Evolutionary conservation across 2,329 filamentous ascomycete genomes (phyloP), one percentile per base, ranked within the genome.

Genomic region (Metarhizium brunneum): DNA sequence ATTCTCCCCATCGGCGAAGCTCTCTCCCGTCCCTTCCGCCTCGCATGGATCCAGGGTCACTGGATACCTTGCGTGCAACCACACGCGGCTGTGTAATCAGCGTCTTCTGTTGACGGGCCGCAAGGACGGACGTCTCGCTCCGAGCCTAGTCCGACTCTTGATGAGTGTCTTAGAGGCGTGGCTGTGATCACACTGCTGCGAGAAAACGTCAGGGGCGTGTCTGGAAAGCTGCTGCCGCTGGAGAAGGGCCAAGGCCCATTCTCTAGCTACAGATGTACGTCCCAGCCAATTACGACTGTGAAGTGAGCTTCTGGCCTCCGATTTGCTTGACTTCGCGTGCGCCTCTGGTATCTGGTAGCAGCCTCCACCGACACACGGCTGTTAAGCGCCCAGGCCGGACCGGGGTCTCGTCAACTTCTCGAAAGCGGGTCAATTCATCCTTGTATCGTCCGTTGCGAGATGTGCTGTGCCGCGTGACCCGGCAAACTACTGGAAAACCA

Each of bases 321-420:
- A 79, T 79, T 79, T 20, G 25, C 25, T 13, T 18, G 38, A 42
- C 32, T 8, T 49, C 20, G 47, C 43, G 20, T 42, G 47, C 36
- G 14, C 47, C 47, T 20, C 8, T 40, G 30, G 16, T 45, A 20
- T 20, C 8, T 40, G 30, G 16, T 45, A 20, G 36, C 54, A 48
- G 40, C 47, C 47, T 70, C 77, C 76, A 79, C 68, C 73, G 69
- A 70, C 47, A 70, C 47, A 36, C 25, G 45, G 25, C 25, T 14
- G 69, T 76, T 81, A 81, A 73, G 78, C 79, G 78, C 78, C 77
- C 62, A 62, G 56, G 43, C 61, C 68, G 62, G 66, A 68, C 75
- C 73, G 68, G 75, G 73, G 70, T 73, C 61, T 58, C 56, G 54
- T 56, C 57, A 60, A 60, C 47, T 53, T 54, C 56, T 54, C 47